Percentiles rank a stretch among this genome's conserved stretches.
phyloP scores from a whole-genome alignment of 257 asterid species.

The Dorcoceras hygrometricum region DNA sequence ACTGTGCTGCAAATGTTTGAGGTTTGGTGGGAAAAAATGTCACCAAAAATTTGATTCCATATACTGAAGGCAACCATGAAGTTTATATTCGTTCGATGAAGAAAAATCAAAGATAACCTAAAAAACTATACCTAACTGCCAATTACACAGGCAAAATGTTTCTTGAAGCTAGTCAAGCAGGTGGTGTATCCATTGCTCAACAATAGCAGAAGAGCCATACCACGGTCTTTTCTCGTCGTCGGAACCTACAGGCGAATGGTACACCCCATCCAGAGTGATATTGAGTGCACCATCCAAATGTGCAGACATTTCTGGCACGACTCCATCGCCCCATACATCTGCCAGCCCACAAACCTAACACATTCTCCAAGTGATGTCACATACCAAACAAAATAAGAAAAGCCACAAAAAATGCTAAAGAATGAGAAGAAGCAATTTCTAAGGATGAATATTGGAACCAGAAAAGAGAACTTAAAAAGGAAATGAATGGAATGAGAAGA shows the following conservation, averaged over 20 bases:
- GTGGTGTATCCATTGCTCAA: slow-evolving; percentile 80
- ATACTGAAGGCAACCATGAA: neutral
- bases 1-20: neutral
- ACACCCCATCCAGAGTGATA: slow-evolving; percentile 68
- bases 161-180: slow-evolving; percentile 42
- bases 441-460: neutral
- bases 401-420: neutral
- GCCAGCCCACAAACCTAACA: slow-evolving; percentile 87
- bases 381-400: neutral
- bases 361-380: slow-evolving; percentile 11
- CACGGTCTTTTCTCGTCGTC: slow-evolving; percentile 74
- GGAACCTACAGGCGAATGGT: slow-evolving; percentile 86
- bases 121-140: neutral
- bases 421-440: neutral
- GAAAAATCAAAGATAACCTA: neutral
- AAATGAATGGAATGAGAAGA: too few species aligned
- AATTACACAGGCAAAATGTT: neutral
- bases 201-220: slow-evolving; percentile 86
- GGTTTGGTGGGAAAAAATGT: neutral
- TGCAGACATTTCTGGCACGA: slow-evolving; percentile 89
- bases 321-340: slow-evolving; percentile 92
- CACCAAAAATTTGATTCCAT: neutral
- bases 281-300: slow-evolving; percentile 87
- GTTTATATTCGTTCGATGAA: neutral
- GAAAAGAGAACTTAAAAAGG: too few species aligned